Percentiles rank a stretch among this genome's conserved stretches.
Conservation (phyloP, 768 basidiomycete genomes). For the Peribolospora kevripleyi region DNA sequence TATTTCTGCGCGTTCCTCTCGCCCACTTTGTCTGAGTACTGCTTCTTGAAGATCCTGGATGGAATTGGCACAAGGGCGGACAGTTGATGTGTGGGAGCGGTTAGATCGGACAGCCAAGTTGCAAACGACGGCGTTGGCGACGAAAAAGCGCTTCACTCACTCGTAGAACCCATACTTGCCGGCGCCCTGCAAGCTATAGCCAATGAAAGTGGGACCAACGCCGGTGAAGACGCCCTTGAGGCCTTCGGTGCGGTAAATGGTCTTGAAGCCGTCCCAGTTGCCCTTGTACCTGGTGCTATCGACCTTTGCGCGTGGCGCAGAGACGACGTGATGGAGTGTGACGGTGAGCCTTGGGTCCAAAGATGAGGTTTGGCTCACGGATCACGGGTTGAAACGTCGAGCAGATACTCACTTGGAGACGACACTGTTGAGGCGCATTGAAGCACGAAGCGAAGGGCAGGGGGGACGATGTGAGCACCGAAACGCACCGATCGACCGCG, state of each 20-base stretch:
- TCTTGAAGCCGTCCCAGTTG: conserved; percentile 15
- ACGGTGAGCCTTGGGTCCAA: too few relatives aligned
- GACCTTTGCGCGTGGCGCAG: background rate
- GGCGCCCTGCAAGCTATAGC: conserved; percentile 26
- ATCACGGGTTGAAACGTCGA: background rate
- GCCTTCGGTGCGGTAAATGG: conserved; percentile 12
- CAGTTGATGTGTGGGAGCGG: too few relatives aligned
- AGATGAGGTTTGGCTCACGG: background rate
- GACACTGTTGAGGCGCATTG: conserved; percentile 16
- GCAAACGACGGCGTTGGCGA: too few relatives aligned
- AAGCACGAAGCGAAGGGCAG: conserved; percentile 15
- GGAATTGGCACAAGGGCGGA: conserved; percentile 4
- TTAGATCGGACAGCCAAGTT: too few relatives aligned
- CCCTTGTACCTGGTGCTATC: conserved; percentile 15
- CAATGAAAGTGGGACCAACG: conserved; percentile 24
- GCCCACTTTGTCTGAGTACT: conserved; percentile 24
- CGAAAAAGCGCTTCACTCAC: conserved; percentile 1
- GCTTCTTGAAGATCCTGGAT: conserved; percentile 27
- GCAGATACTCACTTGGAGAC: background rate
- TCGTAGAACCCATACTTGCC: conserved; percentile 25
- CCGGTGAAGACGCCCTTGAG: conserved; percentile 19
- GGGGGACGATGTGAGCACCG: background rate
- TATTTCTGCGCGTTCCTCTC: conserved; percentile 23
- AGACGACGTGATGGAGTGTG: too few relatives aligned
- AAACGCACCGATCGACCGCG: background rate